Percentiles rank a stretch among this genome's conserved stretches.
Evolutionary conservation across 2,329 filamentous ascomycete genomes (phyloP).

Genomic region (Curvularia sp.): DNA sequence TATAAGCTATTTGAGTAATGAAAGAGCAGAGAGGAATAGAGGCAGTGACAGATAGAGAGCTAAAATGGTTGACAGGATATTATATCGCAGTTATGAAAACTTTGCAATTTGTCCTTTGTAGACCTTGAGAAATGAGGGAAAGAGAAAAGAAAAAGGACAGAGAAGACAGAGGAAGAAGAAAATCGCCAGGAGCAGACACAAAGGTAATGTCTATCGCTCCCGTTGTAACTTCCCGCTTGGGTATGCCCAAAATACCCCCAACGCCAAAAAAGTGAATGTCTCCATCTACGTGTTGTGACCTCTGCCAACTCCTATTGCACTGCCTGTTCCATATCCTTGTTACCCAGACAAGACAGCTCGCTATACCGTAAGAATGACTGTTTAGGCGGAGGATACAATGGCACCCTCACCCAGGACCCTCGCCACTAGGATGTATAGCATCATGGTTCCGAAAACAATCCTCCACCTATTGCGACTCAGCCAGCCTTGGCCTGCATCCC

Average conservation of each 20-base stretch:
- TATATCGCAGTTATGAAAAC: background rate
- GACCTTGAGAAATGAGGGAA: background rate
- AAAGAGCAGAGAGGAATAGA: background rate
- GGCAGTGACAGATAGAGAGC: background rate
- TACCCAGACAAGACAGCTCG: background rate
- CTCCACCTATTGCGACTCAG: conserved; percentile 79
- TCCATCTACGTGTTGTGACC: background rate
- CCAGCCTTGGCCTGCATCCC: conserved; percentile 84
- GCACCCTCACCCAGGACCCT: conserved; percentile 68
- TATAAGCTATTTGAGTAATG: background rate
- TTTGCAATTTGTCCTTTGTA: background rate
- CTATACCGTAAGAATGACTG: too few species aligned
- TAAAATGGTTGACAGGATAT: background rate
- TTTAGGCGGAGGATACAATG: conserved; percentile 19
- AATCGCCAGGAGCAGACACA: background rate
- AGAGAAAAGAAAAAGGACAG: background rate
- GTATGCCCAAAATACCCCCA: conserved; percentile 18
- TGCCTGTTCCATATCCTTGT: background rate
- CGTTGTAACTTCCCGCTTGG: background rate
- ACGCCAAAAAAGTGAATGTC: conserved; percentile 17
- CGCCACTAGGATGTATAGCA: conserved; percentile 83
- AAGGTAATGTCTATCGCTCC: background rate
- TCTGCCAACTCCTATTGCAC: background rate
- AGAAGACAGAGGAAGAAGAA: background rate
- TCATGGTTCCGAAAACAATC: conserved; percentile 72